These are phyloP conservation scores for Thymus mandschuricus DNA, from an alignment of 257 asterid species.

Conservation along the genomic window DNA sequence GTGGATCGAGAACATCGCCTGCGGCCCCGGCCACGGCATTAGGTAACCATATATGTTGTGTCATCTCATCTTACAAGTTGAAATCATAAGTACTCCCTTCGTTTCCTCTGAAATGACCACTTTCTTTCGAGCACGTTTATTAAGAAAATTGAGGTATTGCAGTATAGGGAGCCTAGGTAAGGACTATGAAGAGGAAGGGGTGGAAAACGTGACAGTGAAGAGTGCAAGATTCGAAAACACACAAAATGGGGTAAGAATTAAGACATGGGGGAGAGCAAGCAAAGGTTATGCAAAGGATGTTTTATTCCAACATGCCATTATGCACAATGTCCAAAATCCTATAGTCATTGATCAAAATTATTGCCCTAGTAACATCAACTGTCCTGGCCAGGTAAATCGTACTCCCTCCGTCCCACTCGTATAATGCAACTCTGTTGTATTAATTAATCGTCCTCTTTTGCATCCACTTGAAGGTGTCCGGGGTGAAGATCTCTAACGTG, in stretches of 20 bases:
- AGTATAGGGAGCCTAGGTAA: constrained; percentile 71
- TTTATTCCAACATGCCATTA: constrained; percentile 50
- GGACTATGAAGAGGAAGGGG: constrained; percentile 56
- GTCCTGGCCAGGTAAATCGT: constrained; percentile 54
- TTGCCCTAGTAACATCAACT: constrained; percentile 48
- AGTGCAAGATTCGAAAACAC: constrained; percentile 43
- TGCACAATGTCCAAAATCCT: constrained; percentile 64
- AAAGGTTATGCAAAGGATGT: constrained; percentile 55
- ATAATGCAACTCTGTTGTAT: no score
- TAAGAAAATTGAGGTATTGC: background rate
- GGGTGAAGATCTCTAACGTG: constrained; percentile 56
- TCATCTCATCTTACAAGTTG: no score
- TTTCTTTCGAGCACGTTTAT: no score
- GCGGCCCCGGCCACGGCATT: constrained; percentile 71
- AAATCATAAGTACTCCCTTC: no score
- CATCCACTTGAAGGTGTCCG: constrained; percentile 43
- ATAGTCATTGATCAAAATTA: constrained; percentile 71
- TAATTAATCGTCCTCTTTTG: no score
- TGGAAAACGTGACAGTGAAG: constrained; percentile 56
- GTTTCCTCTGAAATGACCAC: no score
- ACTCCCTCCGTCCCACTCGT: background rate
- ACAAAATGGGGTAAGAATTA: constrained; percentile 60
- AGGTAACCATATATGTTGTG: constrained; percentile 29
- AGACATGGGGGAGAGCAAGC: constrained; percentile 71
- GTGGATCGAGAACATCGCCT: constrained; percentile 40